Conservation (phyloP, 768 basidiomycete species). For the Hysterangium stoloniferum region DNA sequence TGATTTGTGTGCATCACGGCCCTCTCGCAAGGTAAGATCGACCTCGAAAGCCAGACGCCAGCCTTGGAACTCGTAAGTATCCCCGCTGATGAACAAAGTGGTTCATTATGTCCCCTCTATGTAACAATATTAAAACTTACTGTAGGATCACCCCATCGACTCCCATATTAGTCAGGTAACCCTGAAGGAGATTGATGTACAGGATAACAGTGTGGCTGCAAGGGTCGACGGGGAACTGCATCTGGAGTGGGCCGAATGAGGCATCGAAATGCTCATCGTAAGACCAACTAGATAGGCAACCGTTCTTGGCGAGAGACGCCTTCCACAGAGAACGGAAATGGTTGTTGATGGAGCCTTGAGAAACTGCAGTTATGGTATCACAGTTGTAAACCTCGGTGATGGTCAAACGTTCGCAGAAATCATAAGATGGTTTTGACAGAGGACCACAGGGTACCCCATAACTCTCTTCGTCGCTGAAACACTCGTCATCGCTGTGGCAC, state of each 20-base stretch:
- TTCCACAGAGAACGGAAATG: slow-evolving; percentile 17
- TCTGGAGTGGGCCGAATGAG: slow-evolving; percentile 17
- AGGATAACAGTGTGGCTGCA: slow-evolving; percentile 16
- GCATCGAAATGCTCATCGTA: slow-evolving; percentile 16
- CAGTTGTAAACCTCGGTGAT: slow-evolving; percentile 19
- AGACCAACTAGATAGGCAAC: slow-evolving; percentile 8
- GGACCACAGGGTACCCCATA: not conserved
- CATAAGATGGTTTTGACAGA: slow-evolving; percentile 6
- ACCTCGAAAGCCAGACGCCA: slow-evolving; percentile 26
- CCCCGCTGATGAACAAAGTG: slow-evolving; percentile 7
- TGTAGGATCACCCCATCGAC: not conserved
- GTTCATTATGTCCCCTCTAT: not conserved
- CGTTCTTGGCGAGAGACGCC: not conserved
- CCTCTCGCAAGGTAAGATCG: slow-evolving; percentile 18
- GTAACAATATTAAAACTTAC: not conserved
- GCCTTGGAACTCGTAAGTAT: slow-evolving; percentile 17
- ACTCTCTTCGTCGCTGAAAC: slow-evolving; percentile 1
- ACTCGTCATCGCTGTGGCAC: slow-evolving; percentile 13
- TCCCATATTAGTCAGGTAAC: slow-evolving; percentile 19
- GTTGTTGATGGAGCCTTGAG: slow-evolving; percentile 22
- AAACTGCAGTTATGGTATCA: slow-evolving; percentile 22
- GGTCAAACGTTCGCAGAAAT: slow-evolving; percentile 14
- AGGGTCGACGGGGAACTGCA: slow-evolving; percentile 18
- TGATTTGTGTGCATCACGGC: too few relatives aligned
- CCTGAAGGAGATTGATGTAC: slow-evolving; percentile 18